Conservation (phyloP, 306 rosid genomes). For the Quercus glauca region DNA sequence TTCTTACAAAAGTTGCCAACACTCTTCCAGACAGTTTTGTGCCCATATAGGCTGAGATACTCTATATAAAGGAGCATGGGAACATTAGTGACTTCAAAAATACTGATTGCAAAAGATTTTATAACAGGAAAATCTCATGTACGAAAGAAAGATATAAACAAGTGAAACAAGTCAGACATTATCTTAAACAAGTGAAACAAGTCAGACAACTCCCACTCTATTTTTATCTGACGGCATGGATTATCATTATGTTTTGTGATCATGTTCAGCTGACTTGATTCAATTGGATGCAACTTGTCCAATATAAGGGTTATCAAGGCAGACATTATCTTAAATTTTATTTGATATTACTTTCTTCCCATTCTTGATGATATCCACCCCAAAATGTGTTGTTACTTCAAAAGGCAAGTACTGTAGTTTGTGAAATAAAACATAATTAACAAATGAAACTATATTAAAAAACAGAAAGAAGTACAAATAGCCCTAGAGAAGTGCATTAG, state of each 20-base stretch:
- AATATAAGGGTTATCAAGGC: not conserved
- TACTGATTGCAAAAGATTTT: too few species aligned
- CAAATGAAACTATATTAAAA: constrained; percentile 5
- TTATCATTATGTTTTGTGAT: too few species aligned
- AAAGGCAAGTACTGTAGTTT: constrained; percentile 32
- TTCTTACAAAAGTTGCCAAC: too few species aligned
- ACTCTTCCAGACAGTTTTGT: too few species aligned
- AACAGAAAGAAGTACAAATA: constrained; percentile 4
- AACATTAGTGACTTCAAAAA: too few species aligned
- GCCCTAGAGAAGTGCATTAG: constrained; percentile 33
- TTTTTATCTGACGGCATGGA: too few species aligned
- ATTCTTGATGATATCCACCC: not conserved
- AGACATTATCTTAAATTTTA: not conserved
- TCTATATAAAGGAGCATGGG: too few species aligned
- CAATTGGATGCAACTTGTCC: not conserved
- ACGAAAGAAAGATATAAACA: too few species aligned
- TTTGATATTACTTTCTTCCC: not conserved
- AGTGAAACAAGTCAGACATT: too few species aligned
- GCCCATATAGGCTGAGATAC: too few species aligned
- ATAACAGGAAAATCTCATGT: too few species aligned
- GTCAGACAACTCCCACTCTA: not conserved
- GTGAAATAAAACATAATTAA: constrained; percentile 17
- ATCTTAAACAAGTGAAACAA: too few species aligned
- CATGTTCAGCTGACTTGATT: not conserved
- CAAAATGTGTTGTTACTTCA: constrained; percentile 24